These are phyloP conservation scores for Ogataea kodamae DNA, from an alignment of 805 yeast genomes.

Conservation along the genomic window DNA sequence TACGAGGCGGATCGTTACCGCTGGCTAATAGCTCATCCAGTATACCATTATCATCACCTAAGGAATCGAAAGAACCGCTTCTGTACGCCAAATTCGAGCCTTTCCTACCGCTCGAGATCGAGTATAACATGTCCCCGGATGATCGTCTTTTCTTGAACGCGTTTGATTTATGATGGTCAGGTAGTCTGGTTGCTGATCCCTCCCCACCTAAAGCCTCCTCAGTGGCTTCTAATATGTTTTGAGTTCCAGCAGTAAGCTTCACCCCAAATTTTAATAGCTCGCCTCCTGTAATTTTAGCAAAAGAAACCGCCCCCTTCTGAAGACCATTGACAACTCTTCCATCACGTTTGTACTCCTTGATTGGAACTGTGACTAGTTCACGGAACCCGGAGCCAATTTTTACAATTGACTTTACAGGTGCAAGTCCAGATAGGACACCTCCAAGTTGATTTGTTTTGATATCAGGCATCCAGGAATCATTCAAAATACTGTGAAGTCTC, in stretches of 20 bases:
- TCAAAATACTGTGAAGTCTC: slow-evolving; percentile 50
- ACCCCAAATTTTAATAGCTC: slow-evolving; percentile 81
- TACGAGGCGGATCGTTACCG: slow-evolving; percentile 1
- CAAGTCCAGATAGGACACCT: slow-evolving; percentile 78
- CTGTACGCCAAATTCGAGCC: slow-evolving; percentile 15
- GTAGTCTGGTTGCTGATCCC: slow-evolving; percentile 47
- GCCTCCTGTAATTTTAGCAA: slow-evolving; percentile 74
- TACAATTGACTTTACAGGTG: slow-evolving; percentile 74
- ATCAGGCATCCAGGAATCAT: slow-evolving; percentile 84
- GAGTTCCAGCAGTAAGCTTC: slow-evolving; percentile 84
- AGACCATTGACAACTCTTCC: slow-evolving; percentile 65
- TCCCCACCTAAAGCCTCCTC: slow-evolving; percentile 77
- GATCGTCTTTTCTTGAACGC: slow-evolving; percentile 9
- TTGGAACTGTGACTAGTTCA: slow-evolving; percentile 69
- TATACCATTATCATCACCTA: slow-evolving; percentile 27
- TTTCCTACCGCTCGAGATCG: slow-evolving; percentile 12
- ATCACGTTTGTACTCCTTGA: slow-evolving; percentile 70
- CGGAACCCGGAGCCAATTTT: slow-evolving; percentile 76
- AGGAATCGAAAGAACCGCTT: slow-evolving; percentile 27
- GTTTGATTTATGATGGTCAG: slow-evolving; percentile 10
- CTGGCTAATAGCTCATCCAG: slow-evolving; percentile 23
- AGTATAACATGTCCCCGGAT: slow-evolving; percentile 12
- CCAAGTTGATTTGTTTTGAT: slow-evolving; percentile 76
- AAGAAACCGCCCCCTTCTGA: slow-evolving; percentile 69
- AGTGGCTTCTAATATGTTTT: slow-evolving; percentile 70